A percentile compares a stretch with the other conserved stretches of the same genome.
Conservation (phyloP, 2,329 filamentous ascomycete species). For the Beauveria sp. region DNA sequence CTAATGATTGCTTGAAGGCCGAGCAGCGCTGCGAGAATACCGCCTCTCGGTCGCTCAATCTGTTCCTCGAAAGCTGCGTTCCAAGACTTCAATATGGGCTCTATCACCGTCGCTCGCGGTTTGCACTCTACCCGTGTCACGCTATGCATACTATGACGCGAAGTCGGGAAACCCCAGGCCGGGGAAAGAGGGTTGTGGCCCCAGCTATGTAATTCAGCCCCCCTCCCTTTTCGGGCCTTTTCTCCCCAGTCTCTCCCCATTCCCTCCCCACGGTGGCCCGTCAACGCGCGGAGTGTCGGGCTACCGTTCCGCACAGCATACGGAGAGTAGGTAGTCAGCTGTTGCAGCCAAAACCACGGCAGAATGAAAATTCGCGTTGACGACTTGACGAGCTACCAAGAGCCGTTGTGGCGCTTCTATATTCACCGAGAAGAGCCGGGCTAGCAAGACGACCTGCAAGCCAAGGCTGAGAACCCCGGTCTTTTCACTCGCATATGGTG, state of each 20-base stretch:
- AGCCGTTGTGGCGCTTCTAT: background rate
- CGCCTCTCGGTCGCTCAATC: background rate
- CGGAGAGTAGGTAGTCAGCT: background rate
- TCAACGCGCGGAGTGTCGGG: slow-evolving; percentile 6
- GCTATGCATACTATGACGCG: background rate
- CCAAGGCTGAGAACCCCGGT: background rate
- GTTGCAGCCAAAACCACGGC: background rate
- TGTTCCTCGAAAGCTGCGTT: background rate
- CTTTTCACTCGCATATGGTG: background rate
- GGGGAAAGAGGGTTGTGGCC: background rate
- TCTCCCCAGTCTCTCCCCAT: background rate
- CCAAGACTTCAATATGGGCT: background rate
- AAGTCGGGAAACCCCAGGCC: background rate
- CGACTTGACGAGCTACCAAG: background rate
- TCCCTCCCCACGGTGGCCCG: slow-evolving; percentile 2
- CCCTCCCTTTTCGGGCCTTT: slow-evolving; percentile 7
- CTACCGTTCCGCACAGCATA: background rate
- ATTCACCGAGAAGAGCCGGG: background rate
- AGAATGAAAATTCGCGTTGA: background rate
- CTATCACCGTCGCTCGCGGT: background rate
- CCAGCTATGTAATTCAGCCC: background rate
- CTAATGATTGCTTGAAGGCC: background rate
- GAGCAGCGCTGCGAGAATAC: no score
- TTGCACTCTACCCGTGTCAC: background rate
- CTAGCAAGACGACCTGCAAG: background rate